These are phyloP conservation scores for Acrocalymma vagum DNA, from an alignment of 2,329 filamentous ascomycete species.

Conservation along the genomic window DNA sequence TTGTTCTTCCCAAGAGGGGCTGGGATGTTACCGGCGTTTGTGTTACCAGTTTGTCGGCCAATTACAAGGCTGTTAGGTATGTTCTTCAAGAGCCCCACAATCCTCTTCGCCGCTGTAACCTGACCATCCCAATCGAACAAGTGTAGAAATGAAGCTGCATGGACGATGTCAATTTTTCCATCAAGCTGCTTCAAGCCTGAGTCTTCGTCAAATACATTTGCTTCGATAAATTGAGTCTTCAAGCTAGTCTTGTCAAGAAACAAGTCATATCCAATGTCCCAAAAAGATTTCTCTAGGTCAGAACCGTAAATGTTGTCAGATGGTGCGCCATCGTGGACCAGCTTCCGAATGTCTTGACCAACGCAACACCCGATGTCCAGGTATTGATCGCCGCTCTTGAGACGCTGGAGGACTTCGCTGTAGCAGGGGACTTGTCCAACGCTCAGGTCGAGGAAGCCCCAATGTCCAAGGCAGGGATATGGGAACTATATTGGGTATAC, in stretches of 20 bases:
- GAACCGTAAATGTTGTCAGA: constrained; percentile 50
- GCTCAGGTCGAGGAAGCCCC: constrained; percentile 45
- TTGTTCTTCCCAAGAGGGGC: constrained; percentile 21
- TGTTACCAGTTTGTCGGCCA: constrained; percentile 49
- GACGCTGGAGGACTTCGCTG: constrained; percentile 40
- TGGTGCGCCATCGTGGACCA: constrained; percentile 53
- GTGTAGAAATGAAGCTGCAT: constrained; percentile 54
- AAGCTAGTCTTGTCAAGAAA: constrained; percentile 50
- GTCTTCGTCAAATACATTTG: constrained; percentile 53
- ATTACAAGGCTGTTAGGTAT: constrained; percentile 46
- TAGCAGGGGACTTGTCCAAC: constrained; percentile 36
- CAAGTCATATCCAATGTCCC: constrained; percentile 61
- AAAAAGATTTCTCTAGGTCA: constrained; percentile 55
- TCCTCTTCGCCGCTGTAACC: constrained; percentile 41
- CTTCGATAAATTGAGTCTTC: constrained; percentile 60
- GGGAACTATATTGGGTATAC: constrained; percentile 30
- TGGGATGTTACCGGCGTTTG: constrained; percentile 33
- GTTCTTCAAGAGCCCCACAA: constrained; percentile 43
- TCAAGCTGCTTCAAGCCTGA: constrained; percentile 44
- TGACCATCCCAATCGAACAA: constrained; percentile 53
- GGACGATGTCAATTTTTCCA: constrained; percentile 52
- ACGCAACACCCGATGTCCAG: constrained; percentile 57
- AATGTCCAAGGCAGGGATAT: constrained; percentile 48
- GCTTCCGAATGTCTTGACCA: constrained; percentile 56
- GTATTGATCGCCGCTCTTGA: constrained; percentile 43